phyloP scores from a whole-genome alignment of 2,329 filamentous ascomycete species.

The Pyricularia sp. region DNA sequence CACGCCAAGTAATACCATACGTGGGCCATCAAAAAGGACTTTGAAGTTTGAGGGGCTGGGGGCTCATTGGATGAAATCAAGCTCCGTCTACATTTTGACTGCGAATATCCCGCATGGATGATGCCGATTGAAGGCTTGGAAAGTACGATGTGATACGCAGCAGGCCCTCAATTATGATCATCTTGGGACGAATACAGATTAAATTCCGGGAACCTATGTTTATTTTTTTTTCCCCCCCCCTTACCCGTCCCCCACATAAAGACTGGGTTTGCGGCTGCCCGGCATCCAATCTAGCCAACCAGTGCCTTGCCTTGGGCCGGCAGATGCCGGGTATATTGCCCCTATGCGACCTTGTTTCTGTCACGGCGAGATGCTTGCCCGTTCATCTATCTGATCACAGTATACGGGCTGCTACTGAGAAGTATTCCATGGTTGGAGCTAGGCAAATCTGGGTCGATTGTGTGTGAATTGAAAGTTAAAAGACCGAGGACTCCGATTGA shows the following conservation, averaged over 20 bases:
- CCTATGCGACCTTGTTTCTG: neutral
- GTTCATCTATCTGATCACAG: neutral
- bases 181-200: neutral
- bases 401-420: neutral
- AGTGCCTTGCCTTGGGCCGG: neutral
- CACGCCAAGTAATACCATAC: neutral
- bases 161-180: neutral
- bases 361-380: neutral
- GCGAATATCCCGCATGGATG: neutral
- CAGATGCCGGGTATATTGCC: neutral
- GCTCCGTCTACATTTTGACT: neutral
- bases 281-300: neutral
- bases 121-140: neutral
- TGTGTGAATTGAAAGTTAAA: neutral
- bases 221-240: neutral
- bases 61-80: neutral
- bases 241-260: neutral
- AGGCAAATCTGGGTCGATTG: neutral
- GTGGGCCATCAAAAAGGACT: neutral
- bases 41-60: neutral
- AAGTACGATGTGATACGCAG: neutral
- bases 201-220: neutral
- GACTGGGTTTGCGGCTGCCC: neutral
- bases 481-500: neutral
- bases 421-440: neutral